Conservation (phyloP, 352 stramenopile species). For the Phytophthora rubi region DNA sequence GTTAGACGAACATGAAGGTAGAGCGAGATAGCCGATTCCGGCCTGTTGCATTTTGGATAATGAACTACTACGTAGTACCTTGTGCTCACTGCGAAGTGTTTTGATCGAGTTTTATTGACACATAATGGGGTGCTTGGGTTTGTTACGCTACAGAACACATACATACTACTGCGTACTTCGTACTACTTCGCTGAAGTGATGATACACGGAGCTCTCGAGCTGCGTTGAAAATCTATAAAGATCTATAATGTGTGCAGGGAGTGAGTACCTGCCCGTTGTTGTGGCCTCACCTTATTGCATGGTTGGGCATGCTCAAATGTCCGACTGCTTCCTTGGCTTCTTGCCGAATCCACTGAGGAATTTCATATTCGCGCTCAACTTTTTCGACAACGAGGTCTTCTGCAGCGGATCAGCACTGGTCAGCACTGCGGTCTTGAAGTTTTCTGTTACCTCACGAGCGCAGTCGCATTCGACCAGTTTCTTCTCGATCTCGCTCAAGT, state of each 20-base stretch:
- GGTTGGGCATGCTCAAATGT: constrained; percentile 27
- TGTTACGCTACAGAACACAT: constrained; percentile 28
- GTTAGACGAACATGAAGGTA: constrained; percentile 29
- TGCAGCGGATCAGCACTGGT: constrained; percentile 41
- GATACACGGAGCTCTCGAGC: constrained; percentile 23
- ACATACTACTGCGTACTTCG: constrained; percentile 35
- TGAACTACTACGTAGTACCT: background rate
- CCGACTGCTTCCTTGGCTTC: constrained; percentile 52
- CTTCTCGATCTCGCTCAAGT: constrained; percentile 74
- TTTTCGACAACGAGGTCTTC: constrained; percentile 66
- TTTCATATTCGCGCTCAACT: constrained; percentile 81
- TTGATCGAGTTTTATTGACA: constrained; percentile 16
- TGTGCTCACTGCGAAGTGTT: constrained; percentile 8
- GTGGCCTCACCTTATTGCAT: background rate
- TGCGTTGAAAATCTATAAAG: background rate
- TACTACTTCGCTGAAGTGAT: constrained; percentile 42
- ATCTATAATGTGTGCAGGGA: background rate
- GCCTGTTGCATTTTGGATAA: constrained; percentile 26
- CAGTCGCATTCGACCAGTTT: constrained; percentile 59
- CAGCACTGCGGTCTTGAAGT: constrained; percentile 63
- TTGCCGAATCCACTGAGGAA: constrained; percentile 75
- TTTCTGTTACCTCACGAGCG: constrained; percentile 46
- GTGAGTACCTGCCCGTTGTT: background rate
- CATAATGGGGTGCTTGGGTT: too few species aligned
- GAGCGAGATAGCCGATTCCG: constrained; percentile 2